These are phyloP conservation scores for Brassica nigra DNA, from an alignment of 345 rosid species.

Conservation along the genomic window DNA sequence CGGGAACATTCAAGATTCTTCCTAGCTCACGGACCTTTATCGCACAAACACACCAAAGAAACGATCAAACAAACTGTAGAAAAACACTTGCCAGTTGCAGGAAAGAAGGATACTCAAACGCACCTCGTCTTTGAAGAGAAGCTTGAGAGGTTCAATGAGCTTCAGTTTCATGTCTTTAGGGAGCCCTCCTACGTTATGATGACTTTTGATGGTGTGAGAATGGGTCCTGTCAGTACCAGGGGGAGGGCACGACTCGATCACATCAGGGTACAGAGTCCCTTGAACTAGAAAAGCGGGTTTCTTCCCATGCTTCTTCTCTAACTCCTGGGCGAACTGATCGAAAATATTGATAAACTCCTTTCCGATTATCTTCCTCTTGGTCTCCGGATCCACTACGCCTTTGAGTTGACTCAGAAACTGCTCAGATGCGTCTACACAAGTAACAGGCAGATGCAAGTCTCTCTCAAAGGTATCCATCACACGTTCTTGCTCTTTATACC, in stretches of 20 bases:
- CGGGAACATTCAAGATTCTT: constrained; percentile 78
- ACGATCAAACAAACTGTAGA: neutral
- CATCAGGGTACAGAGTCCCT: constrained; percentile 96
- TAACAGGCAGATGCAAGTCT: constrained; percentile 88
- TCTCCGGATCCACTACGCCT: constrained; percentile 91
- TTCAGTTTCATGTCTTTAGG: constrained; percentile 97
- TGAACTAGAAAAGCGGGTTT: constrained; percentile 87
- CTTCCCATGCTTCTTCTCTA: constrained; percentile 78
- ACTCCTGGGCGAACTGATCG: constrained; percentile 72
- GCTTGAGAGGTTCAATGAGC: constrained; percentile 96
- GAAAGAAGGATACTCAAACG: constrained; percentile 9
- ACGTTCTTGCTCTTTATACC: constrained; percentile 93
- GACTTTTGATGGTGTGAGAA: constrained; percentile 97
- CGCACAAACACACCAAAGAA: constrained; percentile 11
- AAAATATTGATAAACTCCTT: constrained; percentile 83
- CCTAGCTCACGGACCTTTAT: constrained; percentile 88
- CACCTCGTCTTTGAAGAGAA: constrained; percentile 97
- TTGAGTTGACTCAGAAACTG: constrained; percentile 80
- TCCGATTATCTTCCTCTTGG: constrained; percentile 91
- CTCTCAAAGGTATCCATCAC: constrained; percentile 86
- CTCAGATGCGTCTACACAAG: constrained; percentile 78
- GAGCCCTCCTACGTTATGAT: constrained; percentile 98
- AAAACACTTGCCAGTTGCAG: neutral
- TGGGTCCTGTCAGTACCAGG: constrained; percentile 91
- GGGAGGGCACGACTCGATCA: constrained; percentile 98